These are phyloP conservation scores for Paralagenidium karlingii DNA, from an alignment of 352 stramenopile species.

Conservation along the genomic window DNA sequence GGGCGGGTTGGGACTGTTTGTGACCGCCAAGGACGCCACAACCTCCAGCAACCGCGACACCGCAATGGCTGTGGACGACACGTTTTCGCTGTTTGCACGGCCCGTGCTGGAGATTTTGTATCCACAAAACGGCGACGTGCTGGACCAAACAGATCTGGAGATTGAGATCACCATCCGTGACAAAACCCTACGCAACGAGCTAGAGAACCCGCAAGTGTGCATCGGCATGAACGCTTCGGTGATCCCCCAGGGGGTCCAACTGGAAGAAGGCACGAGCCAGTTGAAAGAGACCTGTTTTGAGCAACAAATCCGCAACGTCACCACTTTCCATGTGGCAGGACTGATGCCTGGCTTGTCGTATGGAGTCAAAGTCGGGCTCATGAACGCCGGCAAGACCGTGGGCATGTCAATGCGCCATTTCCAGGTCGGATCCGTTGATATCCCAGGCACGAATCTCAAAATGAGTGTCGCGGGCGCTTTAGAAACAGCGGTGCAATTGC, in stretches of 20 bases:
- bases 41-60: too few species aligned
- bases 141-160: constrained; percentile 25
- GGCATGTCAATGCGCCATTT: constrained; percentile 53
- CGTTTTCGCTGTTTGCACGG: too few species aligned
- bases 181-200: constrained; percentile 12
- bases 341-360: constrained; percentile 47
- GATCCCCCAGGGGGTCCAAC: constrained; percentile 20
- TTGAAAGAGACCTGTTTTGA: constrained; percentile 47
- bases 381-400: constrained; percentile 30
- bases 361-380: constrained; percentile 29
- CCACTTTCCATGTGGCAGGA: constrained; percentile 32
- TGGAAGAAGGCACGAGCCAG: constrained; percentile 15
- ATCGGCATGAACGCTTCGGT: constrained; percentile 36
- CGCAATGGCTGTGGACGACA: too few species aligned
- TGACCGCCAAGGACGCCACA: too few species aligned
- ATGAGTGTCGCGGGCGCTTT: constrained; percentile 35
- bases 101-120: constrained; percentile 38
- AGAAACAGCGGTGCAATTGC: constrained; percentile 18
- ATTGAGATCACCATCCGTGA: constrained; percentile 37
- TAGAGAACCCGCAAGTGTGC: constrained; percentile 28
- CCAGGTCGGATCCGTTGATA: constrained; percentile 28
- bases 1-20: too few species aligned
- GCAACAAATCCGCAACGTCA: constrained; percentile 27
- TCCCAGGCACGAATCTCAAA: constrained; percentile 2
- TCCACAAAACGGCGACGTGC: constrained; percentile 29